Evolutionary conservation across 805 yeast species (phyloP).

Genomic region (Metschnikowia colocasiae): DNA sequence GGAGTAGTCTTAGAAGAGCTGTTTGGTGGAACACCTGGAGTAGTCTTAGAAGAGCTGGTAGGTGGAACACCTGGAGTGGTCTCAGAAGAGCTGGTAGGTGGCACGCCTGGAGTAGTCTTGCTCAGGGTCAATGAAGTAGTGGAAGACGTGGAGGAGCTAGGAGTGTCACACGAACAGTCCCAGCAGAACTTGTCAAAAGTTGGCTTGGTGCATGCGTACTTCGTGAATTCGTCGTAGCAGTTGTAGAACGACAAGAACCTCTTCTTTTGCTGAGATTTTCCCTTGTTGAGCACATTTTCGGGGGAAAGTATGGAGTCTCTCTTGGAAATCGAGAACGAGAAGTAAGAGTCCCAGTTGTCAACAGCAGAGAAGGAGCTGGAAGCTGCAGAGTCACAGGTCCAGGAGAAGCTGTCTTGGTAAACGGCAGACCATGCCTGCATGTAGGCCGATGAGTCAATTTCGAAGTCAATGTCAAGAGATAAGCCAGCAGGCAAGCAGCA

Average conservation of each 20-base stretch:
- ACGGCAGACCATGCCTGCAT: slow-evolving; percentile 6
- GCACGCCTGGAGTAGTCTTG: not conserved
- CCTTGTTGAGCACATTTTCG: not conserved
- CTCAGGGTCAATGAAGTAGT: not conserved
- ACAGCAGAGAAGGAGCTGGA: slow-evolving; percentile 1
- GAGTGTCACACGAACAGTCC: slow-evolving; percentile 6
- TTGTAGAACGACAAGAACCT: slow-evolving; percentile 4
- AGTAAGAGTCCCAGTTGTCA: slow-evolving; percentile 1
- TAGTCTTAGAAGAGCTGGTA: too few relatives aligned
- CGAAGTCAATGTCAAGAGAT: slow-evolving; percentile 5
- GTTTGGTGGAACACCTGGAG: too few relatives aligned
- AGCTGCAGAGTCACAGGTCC: not conserved
- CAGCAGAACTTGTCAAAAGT: slow-evolving; percentile 9
- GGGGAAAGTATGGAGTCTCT: slow-evolving; percentile 7
- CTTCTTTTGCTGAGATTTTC: slow-evolving; percentile 4
- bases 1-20: too few relatives aligned
- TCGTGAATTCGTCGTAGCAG: not conserved
- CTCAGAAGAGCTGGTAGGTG: not conserved
- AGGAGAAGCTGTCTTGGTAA: slow-evolving; percentile 2
- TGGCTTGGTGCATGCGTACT: not conserved
- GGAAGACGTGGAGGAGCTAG: too few relatives aligned
- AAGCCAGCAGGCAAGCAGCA: slow-evolving; percentile 10
- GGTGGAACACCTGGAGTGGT: too few relatives aligned
- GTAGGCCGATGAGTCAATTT: not conserved
- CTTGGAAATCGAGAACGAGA: not conserved